Evolutionary conservation across 805 yeast species (phyloP), one percentile per base, ranked within the genome.

Genomic region (Candida pini): DNA sequence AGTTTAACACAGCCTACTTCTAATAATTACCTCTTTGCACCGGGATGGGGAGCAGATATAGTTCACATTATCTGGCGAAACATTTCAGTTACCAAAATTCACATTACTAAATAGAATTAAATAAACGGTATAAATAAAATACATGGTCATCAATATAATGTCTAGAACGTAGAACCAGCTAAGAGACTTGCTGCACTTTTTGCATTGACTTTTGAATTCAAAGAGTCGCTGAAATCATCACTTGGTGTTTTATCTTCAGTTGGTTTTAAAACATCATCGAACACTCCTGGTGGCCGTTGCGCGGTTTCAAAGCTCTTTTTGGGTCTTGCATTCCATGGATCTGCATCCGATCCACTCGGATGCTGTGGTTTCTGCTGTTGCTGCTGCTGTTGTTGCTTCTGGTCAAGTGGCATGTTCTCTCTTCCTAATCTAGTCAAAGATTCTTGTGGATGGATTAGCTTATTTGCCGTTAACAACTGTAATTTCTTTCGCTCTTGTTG

Each of bases 401-500:
- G n/a, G n/a, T n/a, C n/a, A n/a, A n/a, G n/a, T 4, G 76, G 71
- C 34, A 74, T 65, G 25, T 69, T 63, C 42, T 81, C 89, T 36
- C 96, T 60, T 13, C 96, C 96, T 24, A 92, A 64, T 36, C 96
- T 66, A 26, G 92, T 74, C 26, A 92, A 69, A 0, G 62, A 57
- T 28, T 61, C 60, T 9, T 47, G 46, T 7, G 60, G 55, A 32
- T 44, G 44, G 26, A 55, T 51, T 38, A 60, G 34, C 35, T 61
- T 39, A 90, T 72, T 39, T 76, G 77, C 45, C 69, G 73, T 51
- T 80, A 94, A 68, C 25, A 81, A 69, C 36, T 77, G 71, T 34
- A 92, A 66, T 32, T 83, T 78, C 48, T 85, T 80, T 28, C 97
- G 72, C 62, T 89, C 96, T 45, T 79, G 84, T 40, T 87, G 95